Conservation (phyloP, 2,329 filamentous ascomycete genomes). For the Neopestalotiopsis sp. region DNA sequence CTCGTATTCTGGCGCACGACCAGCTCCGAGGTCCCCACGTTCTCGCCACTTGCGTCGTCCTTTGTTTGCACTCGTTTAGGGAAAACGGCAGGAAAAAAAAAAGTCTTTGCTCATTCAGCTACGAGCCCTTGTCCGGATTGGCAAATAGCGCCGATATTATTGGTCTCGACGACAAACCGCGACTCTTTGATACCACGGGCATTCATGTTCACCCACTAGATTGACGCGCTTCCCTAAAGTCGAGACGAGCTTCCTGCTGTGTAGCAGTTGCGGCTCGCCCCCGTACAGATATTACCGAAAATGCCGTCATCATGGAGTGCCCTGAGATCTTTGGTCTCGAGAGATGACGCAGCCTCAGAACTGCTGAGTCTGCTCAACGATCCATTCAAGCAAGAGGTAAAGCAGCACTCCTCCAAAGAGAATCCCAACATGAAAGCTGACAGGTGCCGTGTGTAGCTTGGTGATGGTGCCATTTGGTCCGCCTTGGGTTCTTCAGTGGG, state of each 20-base stretch:
- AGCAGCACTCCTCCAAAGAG: slow-evolving; percentile 14
- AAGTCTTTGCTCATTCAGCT: background rate
- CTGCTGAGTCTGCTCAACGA: slow-evolving; percentile 54
- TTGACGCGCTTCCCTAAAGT: background rate
- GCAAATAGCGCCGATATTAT: background rate
- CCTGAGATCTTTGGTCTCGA: slow-evolving; percentile 19
- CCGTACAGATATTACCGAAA: background rate
- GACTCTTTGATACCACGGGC: background rate
- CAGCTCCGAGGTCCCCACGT: background rate
- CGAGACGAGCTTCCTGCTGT: background rate
- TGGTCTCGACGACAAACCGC: background rate
- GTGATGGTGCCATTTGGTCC: slow-evolving; percentile 71
- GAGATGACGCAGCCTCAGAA: slow-evolving; percentile 43
- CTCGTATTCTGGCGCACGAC: slow-evolving; percentile 2
- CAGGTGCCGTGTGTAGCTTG: slow-evolving; percentile 39
- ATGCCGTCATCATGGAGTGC: slow-evolving; percentile 19
- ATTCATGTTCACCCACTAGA: slow-evolving; percentile 3
- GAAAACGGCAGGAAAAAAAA: background rate
- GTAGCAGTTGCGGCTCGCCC: background rate
- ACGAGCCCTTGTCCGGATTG: slow-evolving; percentile 1
- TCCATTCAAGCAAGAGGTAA: slow-evolving; percentile 55
- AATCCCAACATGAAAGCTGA: slow-evolving; percentile 13
- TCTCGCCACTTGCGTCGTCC: background rate
- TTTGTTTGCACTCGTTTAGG: slow-evolving; percentile 1
- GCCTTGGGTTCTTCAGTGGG: slow-evolving; percentile 82